Evolutionary conservation across 805 yeast genomes (phyloP).

Genomic region (Candida silvatica): DNA sequence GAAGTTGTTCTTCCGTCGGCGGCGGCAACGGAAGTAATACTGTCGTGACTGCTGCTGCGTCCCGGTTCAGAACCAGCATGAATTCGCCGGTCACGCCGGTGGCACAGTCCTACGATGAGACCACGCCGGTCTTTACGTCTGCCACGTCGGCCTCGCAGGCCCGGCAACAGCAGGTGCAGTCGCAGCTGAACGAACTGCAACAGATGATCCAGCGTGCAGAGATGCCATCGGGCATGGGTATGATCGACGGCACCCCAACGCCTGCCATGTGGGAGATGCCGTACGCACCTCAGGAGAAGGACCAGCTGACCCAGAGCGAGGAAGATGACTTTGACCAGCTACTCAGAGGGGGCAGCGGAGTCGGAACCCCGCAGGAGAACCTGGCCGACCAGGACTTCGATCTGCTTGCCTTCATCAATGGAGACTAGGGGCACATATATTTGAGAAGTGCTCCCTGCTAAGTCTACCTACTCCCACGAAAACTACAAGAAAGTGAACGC

Average conservation of each 20-base stretch:
- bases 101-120: background rate
- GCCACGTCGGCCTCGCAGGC: background rate
- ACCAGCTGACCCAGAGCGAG: no score
- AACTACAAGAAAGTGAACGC: no score
- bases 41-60: constrained; percentile 2
- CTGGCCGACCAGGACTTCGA: constrained; percentile 12
- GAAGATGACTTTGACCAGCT: background rate
- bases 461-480: no score
- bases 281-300: no score
- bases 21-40: background rate
- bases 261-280: no score
- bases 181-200: constrained; percentile 1
- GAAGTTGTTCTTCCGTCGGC: constrained; percentile 1
- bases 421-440: no score
- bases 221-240: no score
- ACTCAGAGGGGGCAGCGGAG: no score
- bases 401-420: constrained; percentile 12
- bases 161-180: constrained; percentile 2
- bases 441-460: no score
- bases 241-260: no score
- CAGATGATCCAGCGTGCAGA: background rate
- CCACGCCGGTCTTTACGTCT: constrained; percentile 1
- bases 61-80: constrained; percentile 3
- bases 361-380: no score
- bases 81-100: constrained; percentile 1